phyloP scores from a whole-genome alignment of 2,329 filamentous ascomycete species.

The Tolypocladium ovalisporum region DNA sequence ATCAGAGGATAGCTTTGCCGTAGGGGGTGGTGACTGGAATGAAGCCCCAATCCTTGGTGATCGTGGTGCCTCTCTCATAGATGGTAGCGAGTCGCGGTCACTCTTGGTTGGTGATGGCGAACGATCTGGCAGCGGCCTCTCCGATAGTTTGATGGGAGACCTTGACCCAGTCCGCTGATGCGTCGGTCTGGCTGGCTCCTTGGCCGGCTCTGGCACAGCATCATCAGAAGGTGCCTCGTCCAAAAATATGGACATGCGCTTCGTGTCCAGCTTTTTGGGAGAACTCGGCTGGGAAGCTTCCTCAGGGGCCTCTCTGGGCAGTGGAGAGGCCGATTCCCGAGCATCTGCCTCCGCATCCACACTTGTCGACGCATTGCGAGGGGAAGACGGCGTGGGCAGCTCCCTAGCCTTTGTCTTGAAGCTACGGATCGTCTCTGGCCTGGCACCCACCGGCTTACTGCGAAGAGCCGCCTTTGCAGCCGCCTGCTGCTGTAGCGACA shows the following conservation, averaged over 20 bases:
- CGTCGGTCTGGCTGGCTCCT: conserved; percentile 13
- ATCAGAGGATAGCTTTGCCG: conserved; percentile 3
- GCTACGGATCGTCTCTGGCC: conserved; percentile 4
- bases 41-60: conserved; percentile 10
- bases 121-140: conserved; percentile 17
- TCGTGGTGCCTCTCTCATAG: conserved; percentile 19
- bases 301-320: conserved; percentile 16
- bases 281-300: conserved; percentile 35
- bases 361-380: conserved; percentile 10
- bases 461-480: conserved; percentile 21
- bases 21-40: conserved; percentile 3
- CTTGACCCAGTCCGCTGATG: conserved; percentile 24
- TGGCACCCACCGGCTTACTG: conserved; percentile 13
- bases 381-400: conserved; percentile 8
- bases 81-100: conserved; percentile 22
- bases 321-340: conserved; percentile 16
- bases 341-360: conserved; percentile 15
- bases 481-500: conserved; percentile 25
- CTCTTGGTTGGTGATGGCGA: conserved; percentile 19
- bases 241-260: conserved; percentile 48
- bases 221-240: conserved; percentile 25
- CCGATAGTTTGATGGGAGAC: conserved; percentile 25
- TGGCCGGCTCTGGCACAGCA: conserved; percentile 14
- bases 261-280: conserved; percentile 47
- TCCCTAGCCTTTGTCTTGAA: conserved; percentile 5